These are phyloP conservation scores for Gossypium schwendimanii DNA, from an alignment of 441 rosid genomes.

Conservation along the genomic window DNA sequence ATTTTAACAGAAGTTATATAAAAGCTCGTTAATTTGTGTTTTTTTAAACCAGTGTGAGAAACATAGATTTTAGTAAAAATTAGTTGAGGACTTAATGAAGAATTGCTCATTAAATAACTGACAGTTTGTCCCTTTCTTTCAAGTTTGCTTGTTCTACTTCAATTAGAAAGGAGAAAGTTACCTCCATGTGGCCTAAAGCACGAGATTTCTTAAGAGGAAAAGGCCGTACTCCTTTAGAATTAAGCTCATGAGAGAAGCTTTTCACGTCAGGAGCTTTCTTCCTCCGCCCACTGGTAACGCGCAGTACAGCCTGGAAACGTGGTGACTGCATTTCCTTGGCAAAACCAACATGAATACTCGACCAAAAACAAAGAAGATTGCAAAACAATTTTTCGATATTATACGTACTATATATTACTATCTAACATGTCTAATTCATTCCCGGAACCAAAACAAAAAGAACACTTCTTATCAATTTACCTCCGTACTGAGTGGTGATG, in stretches of 20 bases:
- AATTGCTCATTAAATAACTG: neutral
- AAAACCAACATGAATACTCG: conserved; percentile 63
- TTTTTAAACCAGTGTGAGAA: neutral
- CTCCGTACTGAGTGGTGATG: conserved; percentile 51
- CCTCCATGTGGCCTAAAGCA: conserved; percentile 92
- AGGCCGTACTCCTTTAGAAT: conserved; percentile 93
- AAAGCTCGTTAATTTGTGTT: neutral
- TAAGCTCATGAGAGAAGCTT: conserved; percentile 96
- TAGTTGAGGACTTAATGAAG: neutral
- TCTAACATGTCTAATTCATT: neutral
- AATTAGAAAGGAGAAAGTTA: conserved; percentile 9
- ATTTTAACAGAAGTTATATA: neutral
- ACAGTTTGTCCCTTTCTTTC: neutral
- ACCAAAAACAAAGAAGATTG: conserved; percentile 10
- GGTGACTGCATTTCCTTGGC: conserved; percentile 86
- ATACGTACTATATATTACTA: neutral
- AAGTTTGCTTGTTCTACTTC: conserved; percentile 1
- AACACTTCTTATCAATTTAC: conserved; percentile 22
- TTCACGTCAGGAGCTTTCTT: conserved; percentile 78
- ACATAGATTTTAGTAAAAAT: neutral
- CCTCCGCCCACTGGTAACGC: conserved; percentile 74
- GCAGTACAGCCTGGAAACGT: conserved; percentile 78
- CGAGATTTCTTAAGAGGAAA: conserved; percentile 89
- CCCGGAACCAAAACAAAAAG: neutral
- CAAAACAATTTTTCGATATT: neutral